Evolutionary conservation across 495 filamentous ascomycete species (phyloP).

Genomic region (Cercophora sp.): DNA sequence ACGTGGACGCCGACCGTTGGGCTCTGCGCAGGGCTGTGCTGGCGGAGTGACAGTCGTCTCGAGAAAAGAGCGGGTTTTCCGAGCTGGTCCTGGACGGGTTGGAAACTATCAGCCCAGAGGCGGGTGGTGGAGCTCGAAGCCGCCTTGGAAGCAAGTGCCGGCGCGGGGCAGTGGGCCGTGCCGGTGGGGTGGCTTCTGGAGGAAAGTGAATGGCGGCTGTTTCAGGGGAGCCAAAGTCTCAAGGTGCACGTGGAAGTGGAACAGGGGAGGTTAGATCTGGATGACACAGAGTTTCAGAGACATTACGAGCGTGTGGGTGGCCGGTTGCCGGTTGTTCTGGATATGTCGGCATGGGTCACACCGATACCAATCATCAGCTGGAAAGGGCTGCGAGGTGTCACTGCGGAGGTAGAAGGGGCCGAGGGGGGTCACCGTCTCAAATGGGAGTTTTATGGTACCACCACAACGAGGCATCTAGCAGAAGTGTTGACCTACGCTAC

Average conservation of each 20-base stretch:
- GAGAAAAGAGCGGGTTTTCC: slow-evolving; percentile 5
- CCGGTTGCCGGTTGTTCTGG: slow-evolving; percentile 1
- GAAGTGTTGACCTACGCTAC: not conserved
- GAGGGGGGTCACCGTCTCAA: not conserved
- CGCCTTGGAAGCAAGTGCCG: slow-evolving; percentile 1
- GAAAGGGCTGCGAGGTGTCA: slow-evolving; percentile 1
- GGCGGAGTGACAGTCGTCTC: not conserved
- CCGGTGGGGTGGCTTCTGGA: slow-evolving; percentile 1
- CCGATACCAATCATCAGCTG: not conserved
- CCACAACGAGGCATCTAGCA: slow-evolving; percentile 1
- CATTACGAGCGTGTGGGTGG: slow-evolving; percentile 4
- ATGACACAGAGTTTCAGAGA: slow-evolving; percentile 5
- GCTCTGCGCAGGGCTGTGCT: slow-evolving; percentile 4
- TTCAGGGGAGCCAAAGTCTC: slow-evolving; percentile 3
- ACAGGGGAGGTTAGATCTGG: not conserved
- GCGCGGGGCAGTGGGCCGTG: slow-evolving; percentile 1
- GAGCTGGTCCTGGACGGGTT: slow-evolving; percentile 4
- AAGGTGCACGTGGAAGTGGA: not conserved
- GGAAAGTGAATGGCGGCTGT: slow-evolving; percentile 2
- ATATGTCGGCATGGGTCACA: slow-evolving; percentile 4
- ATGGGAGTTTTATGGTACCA: slow-evolving; percentile 1
- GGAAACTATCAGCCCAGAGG: not conserved
- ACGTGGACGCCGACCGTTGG: slow-evolving; percentile 5
- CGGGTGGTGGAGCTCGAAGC: not conserved
- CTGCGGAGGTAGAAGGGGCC: not conserved